Conservation (phyloP, 176 grass and related monocot species). For the Aegilops sharonensis region DNA sequence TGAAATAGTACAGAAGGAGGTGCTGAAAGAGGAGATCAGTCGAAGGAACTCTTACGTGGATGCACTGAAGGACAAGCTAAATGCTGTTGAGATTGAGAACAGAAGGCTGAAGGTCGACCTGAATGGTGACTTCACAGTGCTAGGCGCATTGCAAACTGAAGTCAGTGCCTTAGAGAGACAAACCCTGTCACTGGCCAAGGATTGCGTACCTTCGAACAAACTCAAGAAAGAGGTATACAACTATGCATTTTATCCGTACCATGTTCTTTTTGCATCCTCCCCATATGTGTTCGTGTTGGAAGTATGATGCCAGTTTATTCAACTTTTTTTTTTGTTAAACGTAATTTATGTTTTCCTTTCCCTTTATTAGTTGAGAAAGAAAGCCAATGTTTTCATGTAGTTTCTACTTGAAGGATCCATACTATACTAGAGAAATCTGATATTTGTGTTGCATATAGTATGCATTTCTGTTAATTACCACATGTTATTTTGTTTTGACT, state of each 20-base stretch:
- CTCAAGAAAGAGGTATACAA: constrained; percentile 66
- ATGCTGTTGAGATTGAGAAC: constrained; percentile 69
- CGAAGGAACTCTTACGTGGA: constrained; percentile 61
- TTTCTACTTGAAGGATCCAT: not conserved
- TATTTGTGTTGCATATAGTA: not conserved
- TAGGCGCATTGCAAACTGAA: constrained; percentile 67
- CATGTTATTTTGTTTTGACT: not conserved
- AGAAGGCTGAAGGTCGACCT: constrained; percentile 75
- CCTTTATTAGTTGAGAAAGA: not conserved
- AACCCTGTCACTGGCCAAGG: constrained; percentile 54
- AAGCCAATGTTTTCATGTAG: not conserved
- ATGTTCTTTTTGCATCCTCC: not conserved
- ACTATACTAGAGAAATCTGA: not conserved
- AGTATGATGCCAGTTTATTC: constrained; percentile 11
- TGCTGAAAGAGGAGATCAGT: constrained; percentile 79
- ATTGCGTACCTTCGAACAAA: constrained; percentile 54
- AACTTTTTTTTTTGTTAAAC: not conserved
- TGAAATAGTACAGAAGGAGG: constrained; percentile 73
- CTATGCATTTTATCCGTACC: constrained; percentile 16
- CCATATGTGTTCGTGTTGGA: not conserved
- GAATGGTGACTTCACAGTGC: constrained; percentile 60
- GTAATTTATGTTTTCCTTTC: not conserved
- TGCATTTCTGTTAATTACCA: not conserved
- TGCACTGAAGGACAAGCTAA: constrained; percentile 74
- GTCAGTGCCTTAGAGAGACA: constrained; percentile 65